These are phyloP conservation scores for Chalciporus sp. DNA, from an alignment of 1,284 basidiomycete genomes.

Conservation along the genomic window DNA sequence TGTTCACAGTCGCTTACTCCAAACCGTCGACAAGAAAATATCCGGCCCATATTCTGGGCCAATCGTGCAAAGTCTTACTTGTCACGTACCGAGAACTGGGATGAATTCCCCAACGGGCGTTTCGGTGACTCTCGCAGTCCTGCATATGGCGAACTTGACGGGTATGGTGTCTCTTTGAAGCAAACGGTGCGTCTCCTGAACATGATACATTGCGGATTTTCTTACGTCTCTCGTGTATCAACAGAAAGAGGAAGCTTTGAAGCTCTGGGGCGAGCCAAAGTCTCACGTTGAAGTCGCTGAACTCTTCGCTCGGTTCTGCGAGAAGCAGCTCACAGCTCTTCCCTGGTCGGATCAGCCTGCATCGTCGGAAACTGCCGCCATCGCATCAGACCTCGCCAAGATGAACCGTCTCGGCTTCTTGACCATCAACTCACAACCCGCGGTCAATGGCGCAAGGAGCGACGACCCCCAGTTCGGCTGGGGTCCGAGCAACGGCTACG, in stretches of 20 bases:
- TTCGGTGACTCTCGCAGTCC: slow-evolving; percentile 97
- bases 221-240: slow-evolving; percentile 7
- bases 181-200: slow-evolving; percentile 60
- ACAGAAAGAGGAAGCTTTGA: slow-evolving; percentile 82
- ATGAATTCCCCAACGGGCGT: slow-evolving; percentile 98
- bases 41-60: slow-evolving; percentile 95
- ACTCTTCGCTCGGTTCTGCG: slow-evolving; percentile 85
- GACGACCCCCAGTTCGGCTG: slow-evolving; percentile 90
- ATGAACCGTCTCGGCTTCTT: slow-evolving; percentile 92
- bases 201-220: neutral
- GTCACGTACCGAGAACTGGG: slow-evolving; percentile 95
- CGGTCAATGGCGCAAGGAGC: slow-evolving; percentile 90
- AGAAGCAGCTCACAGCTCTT: slow-evolving; percentile 69
- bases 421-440: slow-evolving; percentile 98
- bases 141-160: slow-evolving; percentile 97
- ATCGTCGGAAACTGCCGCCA: slow-evolving; percentile 84
- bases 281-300: slow-evolving; percentile 64
- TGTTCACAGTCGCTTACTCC: slow-evolving; percentile 80
- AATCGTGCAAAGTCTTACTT: slow-evolving; percentile 92
- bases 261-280: slow-evolving; percentile 87
- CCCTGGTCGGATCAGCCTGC: slow-evolving; percentile 96
- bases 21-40: slow-evolving; percentile 83
- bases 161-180: slow-evolving; percentile 87
- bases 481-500: slow-evolving; percentile 93
- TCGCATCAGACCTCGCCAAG: slow-evolving; percentile 76